Base-by-base conservation (phyloP, 345 rosid species). In the Gossypium thurberi region DNA sequence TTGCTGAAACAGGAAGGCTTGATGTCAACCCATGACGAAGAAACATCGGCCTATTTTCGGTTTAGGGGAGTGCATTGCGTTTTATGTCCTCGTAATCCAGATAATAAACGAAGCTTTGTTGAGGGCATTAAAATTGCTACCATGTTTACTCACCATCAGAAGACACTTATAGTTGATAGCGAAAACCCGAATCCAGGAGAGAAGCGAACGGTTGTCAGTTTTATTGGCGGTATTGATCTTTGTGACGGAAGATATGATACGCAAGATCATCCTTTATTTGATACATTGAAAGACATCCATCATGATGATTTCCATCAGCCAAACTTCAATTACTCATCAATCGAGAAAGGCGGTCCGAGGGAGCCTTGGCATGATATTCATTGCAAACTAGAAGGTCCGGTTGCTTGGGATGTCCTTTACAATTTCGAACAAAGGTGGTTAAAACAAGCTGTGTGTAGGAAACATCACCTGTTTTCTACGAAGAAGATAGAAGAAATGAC, bases 321-420 rank as follows among this genome's bases (percentile, higher is more conserved):
- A 0, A 94, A 89, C 62, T 91, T 94, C 44, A 20, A 46, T 2
- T 85, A 85, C 0, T 63, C 96, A 18, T 88, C 94, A 0, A 82
- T 91, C 4, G 72, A 47, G 56, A 91, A 85, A 62, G 98, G 98
- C 1, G 98, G 98, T 75, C 98, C 98, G 0, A 83, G 98, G 61
- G 97, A 91, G 82, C 98, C 98, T 0, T 94, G 98, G 98, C 98
- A 94, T 47, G 98, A 94, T 76, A 82, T 91, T 68, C 98, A 94
- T 42, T 94, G 97, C 79, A 85, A 83, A 72, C 77, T 94, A 4
- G 97, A 94, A 74, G 98, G 98, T 59, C 92, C 96, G 17, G 85
- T 84, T 2, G 97, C 97, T 0, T 94, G 97, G 97, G 98, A 94
- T 78, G 91, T 91, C 26, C 80, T 94, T 64, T 85, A 83, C 82